phyloP scores from a whole-genome alignment of 306 rosid genomes.

The Alnus glutinosa region DNA sequence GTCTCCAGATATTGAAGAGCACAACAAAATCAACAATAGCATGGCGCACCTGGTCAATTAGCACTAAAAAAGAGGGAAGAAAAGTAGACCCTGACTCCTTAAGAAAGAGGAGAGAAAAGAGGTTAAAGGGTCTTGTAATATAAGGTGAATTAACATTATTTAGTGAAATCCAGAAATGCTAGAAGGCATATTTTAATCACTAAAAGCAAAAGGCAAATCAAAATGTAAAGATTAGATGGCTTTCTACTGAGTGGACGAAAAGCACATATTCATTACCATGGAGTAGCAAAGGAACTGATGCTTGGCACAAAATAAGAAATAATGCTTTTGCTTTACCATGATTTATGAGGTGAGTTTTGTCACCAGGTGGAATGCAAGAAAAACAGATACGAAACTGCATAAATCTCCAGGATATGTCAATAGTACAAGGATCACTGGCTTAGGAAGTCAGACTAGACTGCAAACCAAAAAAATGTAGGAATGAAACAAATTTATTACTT shows the following conservation, averaged over 20 bases:
- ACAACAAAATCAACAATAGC: not conserved
- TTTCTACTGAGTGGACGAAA: not conserved
- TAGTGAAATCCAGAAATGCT: not conserved
- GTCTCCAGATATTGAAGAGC: not conserved
- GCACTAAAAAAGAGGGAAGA: not conserved
- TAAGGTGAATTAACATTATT: not conserved
- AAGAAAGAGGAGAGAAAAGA: not conserved
- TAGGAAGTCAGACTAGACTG: not conserved
- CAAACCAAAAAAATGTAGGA: slow-evolving; percentile 9
- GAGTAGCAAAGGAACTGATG: slow-evolving; percentile 9
- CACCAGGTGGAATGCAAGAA: not conserved
- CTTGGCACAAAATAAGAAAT: slow-evolving; percentile 6
- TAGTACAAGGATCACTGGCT: not conserved
- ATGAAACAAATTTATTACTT: not conserved
- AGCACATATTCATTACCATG: slow-evolving; percentile 26
- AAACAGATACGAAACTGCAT: slow-evolving; percentile 9
- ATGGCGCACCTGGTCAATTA: not conserved
- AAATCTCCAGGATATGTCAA: slow-evolving; percentile 14
- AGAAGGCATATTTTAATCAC: not conserved
- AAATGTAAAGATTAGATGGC: not conserved
- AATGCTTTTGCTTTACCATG: not conserved
- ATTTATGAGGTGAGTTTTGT: not conserved
- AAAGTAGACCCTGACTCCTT: not conserved
- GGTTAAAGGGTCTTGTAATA: not conserved
- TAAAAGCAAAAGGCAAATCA: not conserved